Base-by-base conservation (phyloP, 495 filamentous ascomycete genomes). In the Staphylotrichum tortipilum region DNA sequence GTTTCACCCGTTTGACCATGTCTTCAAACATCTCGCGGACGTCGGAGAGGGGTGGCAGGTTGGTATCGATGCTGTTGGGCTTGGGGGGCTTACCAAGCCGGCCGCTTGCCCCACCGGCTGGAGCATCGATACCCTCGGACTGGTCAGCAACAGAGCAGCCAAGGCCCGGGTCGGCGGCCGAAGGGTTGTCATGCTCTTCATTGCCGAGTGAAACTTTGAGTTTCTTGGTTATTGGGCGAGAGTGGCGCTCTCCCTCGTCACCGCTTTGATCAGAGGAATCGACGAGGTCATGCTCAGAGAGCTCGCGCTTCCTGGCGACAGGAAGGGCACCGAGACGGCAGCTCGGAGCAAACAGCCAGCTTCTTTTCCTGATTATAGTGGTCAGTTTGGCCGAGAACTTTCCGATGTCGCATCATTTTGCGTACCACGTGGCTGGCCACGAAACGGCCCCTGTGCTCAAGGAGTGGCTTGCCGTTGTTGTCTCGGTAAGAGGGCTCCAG, bases 11-110 rank as follows among this genome's bases (percentile, higher is more conserved):
- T 4, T 14, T 8, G 18, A 63, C 31, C 57, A 71, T 64, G 45
- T 68, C 58, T 19, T 47, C 28, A 38, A 68, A 67, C 34, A 66
- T 67, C 29, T 56, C 61, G 14, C 57, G 43, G 12, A 59, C 44
- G 15, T 61, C 56, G 14, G 52, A 36, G 11, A 71, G 52, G 3
- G 67, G 67, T 8, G 30, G 29, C 18, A 57, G 21, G 36, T n/a
- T 33, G 23, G 23, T 34, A 23, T 60, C 29, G 29, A 58, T 30
- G 2, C 0, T 9, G 15, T 17, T 12, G 15, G 17, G 7, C 19
- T 45, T 51, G 33, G 15, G 2, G 1, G 5, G 26, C 8, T 31
- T 28, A 3, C 14, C 29, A 6, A 21, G 3, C 21, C 28, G 14
- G 8, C 15, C 18, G 5, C 0, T 7, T 9, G 4, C 19, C 21